Conservation (phyloP, 2,329 filamentous ascomycete genomes). For the Fusarium brachygibbosum region DNA sequence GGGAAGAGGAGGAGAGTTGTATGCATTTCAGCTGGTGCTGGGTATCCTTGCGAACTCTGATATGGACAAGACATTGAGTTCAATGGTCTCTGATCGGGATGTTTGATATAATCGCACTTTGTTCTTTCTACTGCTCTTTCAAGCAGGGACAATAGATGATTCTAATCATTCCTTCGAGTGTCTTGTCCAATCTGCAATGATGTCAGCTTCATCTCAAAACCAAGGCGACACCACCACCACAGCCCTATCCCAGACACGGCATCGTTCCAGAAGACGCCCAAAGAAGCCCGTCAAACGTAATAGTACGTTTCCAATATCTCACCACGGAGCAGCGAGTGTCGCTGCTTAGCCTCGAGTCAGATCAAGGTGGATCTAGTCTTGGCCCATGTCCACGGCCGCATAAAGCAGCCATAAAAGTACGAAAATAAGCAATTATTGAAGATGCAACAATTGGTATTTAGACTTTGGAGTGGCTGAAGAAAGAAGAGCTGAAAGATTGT, state of each 20-base stretch:
- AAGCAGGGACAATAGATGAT: no score
- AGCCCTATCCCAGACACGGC: not conserved
- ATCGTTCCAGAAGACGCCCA: constrained; percentile 7
- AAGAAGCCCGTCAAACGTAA: not conserved
- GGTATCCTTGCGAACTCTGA: not conserved
- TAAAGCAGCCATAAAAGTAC: constrained; percentile 1
- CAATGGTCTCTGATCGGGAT: not conserved
- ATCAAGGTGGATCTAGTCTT: not conserved
- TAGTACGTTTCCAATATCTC: not conserved
- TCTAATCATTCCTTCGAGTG: no score
- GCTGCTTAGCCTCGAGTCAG: constrained; percentile 19
- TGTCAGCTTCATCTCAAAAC: not conserved
- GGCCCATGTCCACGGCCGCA: constrained; percentile 20
- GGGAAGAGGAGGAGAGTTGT: not conserved
- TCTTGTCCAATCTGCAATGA: not conserved
- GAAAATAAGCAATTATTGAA: not conserved
- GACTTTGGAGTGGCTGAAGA: not conserved
- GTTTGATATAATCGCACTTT: not conserved
- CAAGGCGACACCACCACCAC: not conserved
- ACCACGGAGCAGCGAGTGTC: constrained; percentile 9
- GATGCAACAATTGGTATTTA: not conserved
- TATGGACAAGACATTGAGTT: not conserved
- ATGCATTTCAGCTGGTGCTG: not conserved
- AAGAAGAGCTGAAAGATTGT: not conserved
- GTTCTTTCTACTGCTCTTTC: no score